phyloP scores from a whole-genome alignment of 441 rosid genomes.

The Populus hybrid region DNA sequence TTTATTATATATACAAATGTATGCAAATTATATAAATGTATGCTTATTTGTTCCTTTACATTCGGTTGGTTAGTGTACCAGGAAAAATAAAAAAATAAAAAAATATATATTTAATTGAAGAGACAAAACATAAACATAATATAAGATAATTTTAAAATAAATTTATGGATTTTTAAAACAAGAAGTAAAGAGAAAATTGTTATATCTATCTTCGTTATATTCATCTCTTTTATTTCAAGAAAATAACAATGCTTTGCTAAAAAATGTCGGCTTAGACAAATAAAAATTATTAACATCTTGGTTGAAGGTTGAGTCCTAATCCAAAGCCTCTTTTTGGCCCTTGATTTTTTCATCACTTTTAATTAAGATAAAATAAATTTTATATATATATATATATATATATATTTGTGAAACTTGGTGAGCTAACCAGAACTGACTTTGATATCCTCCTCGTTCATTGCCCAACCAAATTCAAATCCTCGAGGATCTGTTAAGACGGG shows the following conservation, averaged over 20 bases:
- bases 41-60: neutral
- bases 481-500: neutral
- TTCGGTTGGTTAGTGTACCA: no score
- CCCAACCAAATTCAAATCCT: slow-evolving; percentile 9
- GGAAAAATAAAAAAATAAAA: no score
- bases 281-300: slow-evolving; percentile 5
- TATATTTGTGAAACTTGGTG: slow-evolving; percentile 27
- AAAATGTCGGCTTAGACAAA: neutral
- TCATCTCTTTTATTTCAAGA: no score
- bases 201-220: no score
- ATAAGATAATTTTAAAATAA: no score
- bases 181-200: no score
- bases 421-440: slow-evolving; percentile 24
- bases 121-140: no score
- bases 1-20: no score
- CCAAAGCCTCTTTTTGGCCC: slow-evolving; percentile 15
- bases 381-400: no score
- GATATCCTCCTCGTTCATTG: slow-evolving; percentile 1
- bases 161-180: no score
- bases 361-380: slow-evolving; percentile 5
- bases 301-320: neutral
- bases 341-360: neutral
- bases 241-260: no score
- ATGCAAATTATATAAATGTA: neutral
- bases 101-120: no score